A percentile compares a stretch with the other conserved stretches of the same genome.
Conservation (phyloP, 176 grass and related monocot species). For the Eleusine indica region DNA sequence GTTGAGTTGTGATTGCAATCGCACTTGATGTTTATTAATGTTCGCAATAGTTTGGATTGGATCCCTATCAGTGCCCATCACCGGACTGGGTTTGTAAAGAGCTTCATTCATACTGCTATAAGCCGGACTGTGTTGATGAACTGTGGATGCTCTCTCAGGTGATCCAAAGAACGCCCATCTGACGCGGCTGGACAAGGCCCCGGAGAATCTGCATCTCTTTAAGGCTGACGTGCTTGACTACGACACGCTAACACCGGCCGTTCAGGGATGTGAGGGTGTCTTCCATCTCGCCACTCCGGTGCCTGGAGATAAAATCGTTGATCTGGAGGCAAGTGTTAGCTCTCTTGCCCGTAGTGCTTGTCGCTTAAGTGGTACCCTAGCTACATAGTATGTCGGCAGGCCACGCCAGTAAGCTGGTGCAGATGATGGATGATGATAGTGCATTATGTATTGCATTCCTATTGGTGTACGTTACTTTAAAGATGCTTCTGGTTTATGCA, state of each 20-base stretch:
- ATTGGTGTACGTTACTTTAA: neutral
- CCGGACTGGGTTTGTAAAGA: neutral
- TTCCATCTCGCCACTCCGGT: slow-evolving; percentile 72
- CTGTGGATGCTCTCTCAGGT: slow-evolving; percentile 32
- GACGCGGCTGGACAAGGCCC: slow-evolving; percentile 47
- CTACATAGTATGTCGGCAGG: neutral
- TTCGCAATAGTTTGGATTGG: neutral
- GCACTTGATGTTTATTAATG: neutral
- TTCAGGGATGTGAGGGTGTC: slow-evolving; percentile 58
- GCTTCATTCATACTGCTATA: neutral
- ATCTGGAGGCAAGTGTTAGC: slow-evolving; percentile 51
- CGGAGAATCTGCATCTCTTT: slow-evolving; percentile 63
- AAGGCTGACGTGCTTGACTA: slow-evolving; percentile 66
- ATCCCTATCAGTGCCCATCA: neutral
- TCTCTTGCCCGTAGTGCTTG: slow-evolving; percentile 1
- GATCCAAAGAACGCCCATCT: slow-evolving; percentile 61
- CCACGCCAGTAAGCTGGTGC: neutral
- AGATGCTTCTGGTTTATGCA: neutral
- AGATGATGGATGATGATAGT: neutral
- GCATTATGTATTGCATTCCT: neutral
- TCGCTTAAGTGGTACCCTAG: neutral
- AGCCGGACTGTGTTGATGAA: neutral
- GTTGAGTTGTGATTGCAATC: neutral
- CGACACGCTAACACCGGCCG: slow-evolving; percentile 39
- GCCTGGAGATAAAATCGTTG: slow-evolving; percentile 44